Evolutionary conservation across 257 asterid species (phyloP), one percentile per base, ranked within the genome.

Genomic region (Primulina huaijiensis): DNA sequence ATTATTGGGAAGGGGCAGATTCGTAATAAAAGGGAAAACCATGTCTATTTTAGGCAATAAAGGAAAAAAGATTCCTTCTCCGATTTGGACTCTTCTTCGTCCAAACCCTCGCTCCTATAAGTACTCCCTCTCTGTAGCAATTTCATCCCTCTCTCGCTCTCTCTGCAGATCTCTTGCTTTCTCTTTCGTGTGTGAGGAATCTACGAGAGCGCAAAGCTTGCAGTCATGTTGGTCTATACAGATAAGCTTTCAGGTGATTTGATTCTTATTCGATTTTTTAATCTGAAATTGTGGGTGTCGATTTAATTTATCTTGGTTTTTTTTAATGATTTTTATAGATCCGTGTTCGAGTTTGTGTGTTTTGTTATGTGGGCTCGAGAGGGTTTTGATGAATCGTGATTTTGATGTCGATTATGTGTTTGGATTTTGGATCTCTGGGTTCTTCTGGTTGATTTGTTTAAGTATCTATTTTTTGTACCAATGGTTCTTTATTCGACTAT

Each of bases 91-190:
- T 10, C 30, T 66, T 60, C 31, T 40, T 21, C 65, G 64, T 66
- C 10, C 64, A 71, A 86, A 76, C 86, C 89, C 86, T 82, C 59
- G 67, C 34, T 65, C 55, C 74, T 83, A 79, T 79, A 79, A 70
- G 79, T 72, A 10, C 17, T 25, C 52, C 60, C 60, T 29, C 70
- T 55, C 72, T 9, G 3, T 14, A 0, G 20, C 0, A 0, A 0
- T 8, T 0, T 19, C 0, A 68, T 8, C 27, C 66, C 81, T 65
- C 83, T 79, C 75, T 72, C 67, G 37, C 67, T 71, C 76, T 72
- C 76, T 71, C 61, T 55, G 63, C 55, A 29, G 31, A 52, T 30
- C 65, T 57, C 12, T 30, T 8, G 14, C 52, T 11, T 23, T 34
- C 64, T 25, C 10, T 33, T 19, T 17, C 12, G 34, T 38, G 12